Conservation (phyloP, 1,284 basidiomycete species). For the Phenoliferia sp. region DNA sequence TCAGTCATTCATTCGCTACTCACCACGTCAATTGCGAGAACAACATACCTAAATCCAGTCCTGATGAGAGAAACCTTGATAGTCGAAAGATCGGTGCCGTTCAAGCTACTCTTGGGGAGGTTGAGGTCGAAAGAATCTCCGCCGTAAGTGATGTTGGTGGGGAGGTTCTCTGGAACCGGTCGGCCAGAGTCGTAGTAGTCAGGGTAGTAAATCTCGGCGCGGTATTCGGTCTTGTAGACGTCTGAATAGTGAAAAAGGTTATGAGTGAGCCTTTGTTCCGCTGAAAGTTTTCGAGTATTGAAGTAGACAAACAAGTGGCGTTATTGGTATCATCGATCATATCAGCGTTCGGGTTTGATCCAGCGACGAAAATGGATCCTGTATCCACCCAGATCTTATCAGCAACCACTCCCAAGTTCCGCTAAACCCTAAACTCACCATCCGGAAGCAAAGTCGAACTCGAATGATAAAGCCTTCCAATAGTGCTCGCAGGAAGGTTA, state of each 20-base stretch:
- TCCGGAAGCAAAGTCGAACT: conserved; percentile 43
- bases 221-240: conserved; percentile 28
- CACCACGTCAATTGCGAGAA: no score
- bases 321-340: conserved; percentile 13
- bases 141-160: conserved; percentile 10
- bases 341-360: conserved; percentile 68
- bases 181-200: conserved; percentile 13
- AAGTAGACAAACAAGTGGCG: conserved; percentile 2
- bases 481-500: conserved; percentile 34
- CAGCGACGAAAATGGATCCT: conserved; percentile 65
- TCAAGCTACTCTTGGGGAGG: background rate
- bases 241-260: background rate
- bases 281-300: background rate
- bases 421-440: conserved; percentile 15
- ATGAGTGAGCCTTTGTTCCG: background rate
- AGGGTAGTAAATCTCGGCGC: conserved; percentile 18
- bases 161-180: conserved; percentile 4
- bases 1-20: no score
- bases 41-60: conserved; percentile 41
- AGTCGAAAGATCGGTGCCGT: conserved; percentile 12
- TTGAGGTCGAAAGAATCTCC: conserved; percentile 14
- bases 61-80: conserved; percentile 41
- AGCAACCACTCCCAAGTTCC: background rate
- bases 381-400: background rate
- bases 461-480: conserved; percentile 45